These are phyloP conservation scores for Chenopodium album DNA, from an alignment of 148 eudicot species.

Conservation along the genomic window DNA sequence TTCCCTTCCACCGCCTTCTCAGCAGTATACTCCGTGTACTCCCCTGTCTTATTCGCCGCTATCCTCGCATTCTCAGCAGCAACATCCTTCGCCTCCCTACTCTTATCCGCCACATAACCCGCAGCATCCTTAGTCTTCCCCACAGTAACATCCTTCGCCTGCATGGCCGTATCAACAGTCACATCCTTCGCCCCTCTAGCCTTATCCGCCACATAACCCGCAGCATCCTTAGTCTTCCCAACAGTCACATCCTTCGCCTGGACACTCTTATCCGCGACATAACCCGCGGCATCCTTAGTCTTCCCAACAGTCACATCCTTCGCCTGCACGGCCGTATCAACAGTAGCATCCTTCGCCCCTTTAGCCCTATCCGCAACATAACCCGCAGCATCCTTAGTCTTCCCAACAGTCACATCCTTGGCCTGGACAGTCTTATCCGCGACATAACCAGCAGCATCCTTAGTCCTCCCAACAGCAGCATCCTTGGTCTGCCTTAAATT, in stretches of 20 bases:
- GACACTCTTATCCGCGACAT: not conserved
- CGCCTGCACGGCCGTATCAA: no score
- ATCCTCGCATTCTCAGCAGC: conserved; percentile 28
- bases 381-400: not conserved
- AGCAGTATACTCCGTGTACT: conserved; percentile 14
- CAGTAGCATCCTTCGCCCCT: no score
- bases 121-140: conserved; percentile 27
- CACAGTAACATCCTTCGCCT: conserved; percentile 18
- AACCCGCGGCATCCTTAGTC: conserved; percentile 1
- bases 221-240: conserved; percentile 29
- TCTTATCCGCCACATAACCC: not conserved
- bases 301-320: no score
- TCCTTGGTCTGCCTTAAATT: conserved; percentile 39
- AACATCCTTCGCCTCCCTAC: not conserved
- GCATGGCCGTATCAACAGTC: conserved; percentile 13
- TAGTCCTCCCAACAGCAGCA: conserved; percentile 27
- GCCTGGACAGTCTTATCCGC: conserved; percentile 20
- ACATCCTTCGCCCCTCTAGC: conserved; percentile 32
- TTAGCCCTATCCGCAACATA: no score
- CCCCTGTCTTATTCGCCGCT: conserved; percentile 28
- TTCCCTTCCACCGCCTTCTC: conserved; percentile 29
- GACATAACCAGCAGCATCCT: conserved; percentile 27
- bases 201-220: conserved; percentile 30
- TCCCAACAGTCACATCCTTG: conserved; percentile 28
- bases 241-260: conserved; percentile 39